Evolutionary conservation across 306 rosid genomes (phyloP), one percentile per base, ranked within the genome.

Genomic region (Hippophae tibetana): DNA sequence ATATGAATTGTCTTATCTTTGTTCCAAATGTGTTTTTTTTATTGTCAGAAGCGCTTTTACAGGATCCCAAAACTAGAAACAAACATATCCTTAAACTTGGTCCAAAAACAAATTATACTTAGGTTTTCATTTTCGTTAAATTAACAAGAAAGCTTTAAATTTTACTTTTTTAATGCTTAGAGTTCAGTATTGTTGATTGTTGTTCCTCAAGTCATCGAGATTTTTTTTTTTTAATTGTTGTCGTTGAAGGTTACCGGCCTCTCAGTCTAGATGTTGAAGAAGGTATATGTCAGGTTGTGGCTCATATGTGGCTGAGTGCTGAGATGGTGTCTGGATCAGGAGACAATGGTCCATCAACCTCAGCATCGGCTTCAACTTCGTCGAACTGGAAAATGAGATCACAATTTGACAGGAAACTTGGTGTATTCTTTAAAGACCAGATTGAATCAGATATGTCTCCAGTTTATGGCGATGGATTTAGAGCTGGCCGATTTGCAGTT

Each of bases 231-330:
- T 31, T 66, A 18, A 18, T 18, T 18, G 23, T 18, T 18, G 52
- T 57, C 25, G 67, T 13, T 72, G 66, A 70, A 92, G 99, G 99
- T 75, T 88, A 80, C 76, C 97, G 88, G 60, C 75, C 89, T 47
- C 85, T 88, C 31, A 84, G 87, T 69, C 99, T 80, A 77, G 94
- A 88, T 12, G 99, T 93, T 7, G 99, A 93, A 82, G 99, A 93
- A 81, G 99, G 99, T 43, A 88, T 93, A 72, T 93, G 99, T 76
- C 99, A 93, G 70, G 99, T 93, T 72, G 61, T 93, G 69, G 99
- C 99, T 66, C 94, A 86, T 64, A 84, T 88, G 95, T 93, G 99
- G 99, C 72, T 93, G 78, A 83, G 75, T 49, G 69, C 83, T 1
- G 92, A 87, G 76, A 89, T 92, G 25, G 61, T 58, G 57, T 79